Conservation (phyloP, 495 filamentous ascomycete genomes). For the Cetradonia linearis region DNA sequence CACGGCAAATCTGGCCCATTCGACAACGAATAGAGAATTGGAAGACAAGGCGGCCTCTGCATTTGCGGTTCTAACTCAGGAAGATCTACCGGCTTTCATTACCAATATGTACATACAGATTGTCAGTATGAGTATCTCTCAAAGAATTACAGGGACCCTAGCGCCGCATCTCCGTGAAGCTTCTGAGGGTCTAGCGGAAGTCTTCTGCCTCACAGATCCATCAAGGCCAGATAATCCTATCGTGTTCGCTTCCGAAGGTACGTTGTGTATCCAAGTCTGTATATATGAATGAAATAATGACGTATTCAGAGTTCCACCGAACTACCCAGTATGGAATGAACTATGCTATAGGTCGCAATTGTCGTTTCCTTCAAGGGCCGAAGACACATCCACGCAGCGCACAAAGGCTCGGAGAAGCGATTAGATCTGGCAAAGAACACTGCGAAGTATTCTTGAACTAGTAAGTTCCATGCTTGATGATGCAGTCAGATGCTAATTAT, state of each 20-base stretch:
- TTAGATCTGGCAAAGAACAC: constrained; percentile 50
- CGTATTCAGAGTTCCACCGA: constrained; percentile 44
- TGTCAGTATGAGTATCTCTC: constrained; percentile 48
- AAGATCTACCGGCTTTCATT: constrained; percentile 66
- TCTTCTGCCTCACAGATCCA: constrained; percentile 71
- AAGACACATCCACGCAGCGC: constrained; percentile 44
- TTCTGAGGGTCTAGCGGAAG: constrained; percentile 64
- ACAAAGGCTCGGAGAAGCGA: constrained; percentile 45
- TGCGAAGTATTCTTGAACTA: constrained; percentile 64
- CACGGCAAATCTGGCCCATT: constrained; percentile 32
- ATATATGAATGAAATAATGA: background rate
- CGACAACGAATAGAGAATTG: constrained; percentile 44
- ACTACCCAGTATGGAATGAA: constrained; percentile 55
- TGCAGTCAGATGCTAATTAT: constrained; percentile 9
- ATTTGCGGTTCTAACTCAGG: constrained; percentile 50
- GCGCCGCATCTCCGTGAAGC: constrained; percentile 47
- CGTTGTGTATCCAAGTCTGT: constrained; percentile 11
- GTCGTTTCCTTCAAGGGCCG: constrained; percentile 58
- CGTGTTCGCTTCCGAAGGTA: constrained; percentile 69
- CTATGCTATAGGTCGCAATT: constrained; percentile 52
- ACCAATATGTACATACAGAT: constrained; percentile 51
- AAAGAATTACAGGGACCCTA: constrained; percentile 47
- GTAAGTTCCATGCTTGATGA: constrained; percentile 31
- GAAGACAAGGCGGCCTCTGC: constrained; percentile 49
- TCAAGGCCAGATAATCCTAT: constrained; percentile 66